phyloP scores from a whole-genome alignment of 495 filamentous ascomycete genomes.

The Xeromyces bisporus region DNA sequence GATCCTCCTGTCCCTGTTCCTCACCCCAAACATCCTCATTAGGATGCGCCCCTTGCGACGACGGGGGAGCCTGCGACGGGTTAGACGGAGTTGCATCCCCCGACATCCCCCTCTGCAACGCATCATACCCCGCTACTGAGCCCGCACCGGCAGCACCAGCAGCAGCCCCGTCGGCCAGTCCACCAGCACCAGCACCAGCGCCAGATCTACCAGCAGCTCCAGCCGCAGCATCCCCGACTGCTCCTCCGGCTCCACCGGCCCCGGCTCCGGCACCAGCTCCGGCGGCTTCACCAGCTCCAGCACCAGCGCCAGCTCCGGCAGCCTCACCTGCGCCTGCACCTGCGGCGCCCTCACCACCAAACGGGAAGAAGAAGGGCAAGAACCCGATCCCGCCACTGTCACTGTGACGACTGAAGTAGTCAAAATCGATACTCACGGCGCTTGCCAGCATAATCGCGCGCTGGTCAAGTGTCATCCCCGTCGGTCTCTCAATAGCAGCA shows the following conservation, averaged over 20 bases:
- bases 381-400: slow-evolving; percentile 31
- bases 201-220: slow-evolving; percentile 18
- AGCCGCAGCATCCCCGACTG: slow-evolving; percentile 22
- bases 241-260: slow-evolving; percentile 24
- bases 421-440: slow-evolving; percentile 54
- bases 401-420: slow-evolving; percentile 53
- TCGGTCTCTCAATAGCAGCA: slow-evolving; percentile 5
- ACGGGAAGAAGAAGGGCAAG: slow-evolving; percentile 42
- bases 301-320: slow-evolving; percentile 26
- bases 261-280: slow-evolving; percentile 22
- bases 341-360: slow-evolving; percentile 31
- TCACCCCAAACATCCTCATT: slow-evolving; percentile 24
- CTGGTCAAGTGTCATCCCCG: slow-evolving; percentile 53
- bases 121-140: slow-evolving; percentile 46
- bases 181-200: slow-evolving; percentile 22
- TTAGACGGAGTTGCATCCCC: slow-evolving; percentile 7
- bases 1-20: slow-evolving; percentile 16
- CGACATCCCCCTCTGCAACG: slow-evolving; percentile 36
- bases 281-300: slow-evolving; percentile 17
- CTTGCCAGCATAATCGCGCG: slow-evolving; percentile 57
- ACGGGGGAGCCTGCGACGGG: slow-evolving; percentile 7
- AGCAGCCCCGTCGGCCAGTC: slow-evolving; percentile 17
- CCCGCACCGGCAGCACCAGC: slow-evolving; percentile 36
- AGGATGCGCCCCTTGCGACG: slow-evolving; percentile 4
- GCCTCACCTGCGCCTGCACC: slow-evolving; percentile 26